phyloP scores from a whole-genome alignment of 345 rosid genomes.

The Dipteronia sinensis region DNA sequence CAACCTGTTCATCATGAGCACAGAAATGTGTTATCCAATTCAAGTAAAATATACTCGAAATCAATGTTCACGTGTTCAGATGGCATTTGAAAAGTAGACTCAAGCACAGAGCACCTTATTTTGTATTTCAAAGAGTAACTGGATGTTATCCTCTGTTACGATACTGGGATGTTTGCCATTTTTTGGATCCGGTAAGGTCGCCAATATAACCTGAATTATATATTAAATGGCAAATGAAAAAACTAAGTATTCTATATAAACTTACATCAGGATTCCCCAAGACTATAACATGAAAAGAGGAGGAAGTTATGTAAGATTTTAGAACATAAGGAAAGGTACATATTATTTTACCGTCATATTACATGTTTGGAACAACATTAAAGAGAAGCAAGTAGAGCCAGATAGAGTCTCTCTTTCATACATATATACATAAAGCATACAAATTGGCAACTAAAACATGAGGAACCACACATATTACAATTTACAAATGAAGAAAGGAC shows the following conservation, averaged over 20 bases:
- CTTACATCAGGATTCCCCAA: too few relatives aligned
- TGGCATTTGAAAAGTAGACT: conserved; percentile 20
- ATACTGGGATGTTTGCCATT: conserved; percentile 65
- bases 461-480: conserved; percentile 4
- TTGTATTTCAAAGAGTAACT: conserved; percentile 90
- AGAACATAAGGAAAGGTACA: too few relatives aligned
- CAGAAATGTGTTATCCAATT: conserved; percentile 13
- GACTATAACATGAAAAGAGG: too few relatives aligned
- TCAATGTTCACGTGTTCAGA: neutral
- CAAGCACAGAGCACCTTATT: conserved; percentile 59
- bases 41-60: neutral
- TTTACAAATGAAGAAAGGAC: conserved; percentile 14
- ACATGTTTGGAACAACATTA: neutral
- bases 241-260: neutral
- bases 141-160: conserved; percentile 79
- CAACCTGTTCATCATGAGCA: conserved; percentile 58
- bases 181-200: conserved; percentile 62
- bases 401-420: conserved; percentile 9
- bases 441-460: neutral
- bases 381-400: neutral
- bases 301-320: too few relatives aligned
- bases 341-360: neutral
- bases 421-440: neutral
- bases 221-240: conserved; percentile 4
- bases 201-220: conserved; percentile 71